phyloP scores from a whole-genome alignment of 1,139 yeast species.

The Saccharomycopsis hybrid region DNA sequence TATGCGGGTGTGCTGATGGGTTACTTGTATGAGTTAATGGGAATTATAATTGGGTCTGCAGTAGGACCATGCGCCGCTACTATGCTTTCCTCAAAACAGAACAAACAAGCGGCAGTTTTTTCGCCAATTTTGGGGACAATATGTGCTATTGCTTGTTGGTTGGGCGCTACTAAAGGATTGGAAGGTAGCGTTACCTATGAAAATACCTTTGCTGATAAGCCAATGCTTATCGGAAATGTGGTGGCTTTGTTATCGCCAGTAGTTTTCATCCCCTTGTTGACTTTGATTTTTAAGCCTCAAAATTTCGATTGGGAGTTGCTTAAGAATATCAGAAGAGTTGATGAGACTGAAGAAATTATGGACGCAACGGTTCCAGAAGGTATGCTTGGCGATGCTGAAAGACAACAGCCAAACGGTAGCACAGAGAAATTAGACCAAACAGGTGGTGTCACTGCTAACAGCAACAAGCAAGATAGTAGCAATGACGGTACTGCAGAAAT shows the following conservation, averaged over 20 bases:
- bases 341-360: constrained; percentile 56
- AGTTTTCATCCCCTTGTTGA: constrained; percentile 59
- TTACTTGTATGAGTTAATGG: constrained; percentile 79
- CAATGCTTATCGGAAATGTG: constrained; percentile 82
- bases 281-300: constrained; percentile 57
- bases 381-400: constrained; percentile 21
- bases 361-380: constrained; percentile 33
- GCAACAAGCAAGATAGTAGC: constrained; percentile 35
- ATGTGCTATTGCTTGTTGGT: constrained; percentile 61
- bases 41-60: constrained; percentile 78
- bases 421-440: constrained; percentile 25
- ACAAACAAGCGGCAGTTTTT: constrained; percentile 49
- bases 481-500: no score
- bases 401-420: constrained; percentile 20
- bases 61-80: constrained; percentile 74
- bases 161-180: constrained; percentile 49
- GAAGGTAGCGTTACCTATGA: constrained; percentile 50
- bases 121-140: constrained; percentile 60
- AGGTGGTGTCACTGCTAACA: constrained; percentile 23
- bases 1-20: constrained; percentile 86
- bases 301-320: constrained; percentile 67
- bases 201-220: constrained; percentile 68
- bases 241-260: constrained; percentile 76
- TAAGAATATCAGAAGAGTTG: constrained; percentile 52
- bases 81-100: constrained; percentile 62